Evolutionary conservation across 225 moss, liverwort and hornwort genomes (phyloP), one percentile per base, ranked within the genome.

Genomic region (Antitrichia curtipendula): DNA sequence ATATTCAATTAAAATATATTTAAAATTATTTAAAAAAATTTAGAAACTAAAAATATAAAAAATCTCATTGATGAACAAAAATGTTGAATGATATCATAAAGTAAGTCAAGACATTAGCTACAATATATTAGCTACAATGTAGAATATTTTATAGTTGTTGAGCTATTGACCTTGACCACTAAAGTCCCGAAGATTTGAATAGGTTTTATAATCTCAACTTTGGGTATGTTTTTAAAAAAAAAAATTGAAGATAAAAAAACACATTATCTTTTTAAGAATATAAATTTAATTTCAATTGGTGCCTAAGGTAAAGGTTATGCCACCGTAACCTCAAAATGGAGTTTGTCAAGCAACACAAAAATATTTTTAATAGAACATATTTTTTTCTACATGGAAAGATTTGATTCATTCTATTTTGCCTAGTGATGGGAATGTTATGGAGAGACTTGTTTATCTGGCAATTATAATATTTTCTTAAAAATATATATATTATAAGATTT

Each of bases 371-470:
- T 43, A 16, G 2, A 34, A 16, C 6, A 45, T 27, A 17, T 45
- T 73, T 73, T 45, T 72, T 6, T 45, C 10, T 17, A 7, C 0
- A 29, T 47, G 4, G 3, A 73, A 47, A 18, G 31, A 11, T 19
- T 47, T 19, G 12, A 19, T 73, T 47, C 11, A 47, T 18, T 31
- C 2, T 12, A 73, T 31, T 73, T 31, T 31, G 19, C 31, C 2
- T 31, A 47, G 29, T 47, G 2, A 73, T 47, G 47, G 2, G 2
- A 45, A 47, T 18, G 2, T 18, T 31, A 73, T 16, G 2, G 18
- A 72, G 1, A 9, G 73, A 18, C 2, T 45, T 0, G 0, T 18
- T 45, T 72, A 6, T 24, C 0, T 6, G 1, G 11, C 3, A 72
- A 17, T 45, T 3, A 18, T 29, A 72, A 2, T 7, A 45, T 18